Percentiles rank a stretch among this genome's conserved stretches.
Conservation (phyloP, 805 yeast species). For the Saccharomycopsis sp. region DNA sequence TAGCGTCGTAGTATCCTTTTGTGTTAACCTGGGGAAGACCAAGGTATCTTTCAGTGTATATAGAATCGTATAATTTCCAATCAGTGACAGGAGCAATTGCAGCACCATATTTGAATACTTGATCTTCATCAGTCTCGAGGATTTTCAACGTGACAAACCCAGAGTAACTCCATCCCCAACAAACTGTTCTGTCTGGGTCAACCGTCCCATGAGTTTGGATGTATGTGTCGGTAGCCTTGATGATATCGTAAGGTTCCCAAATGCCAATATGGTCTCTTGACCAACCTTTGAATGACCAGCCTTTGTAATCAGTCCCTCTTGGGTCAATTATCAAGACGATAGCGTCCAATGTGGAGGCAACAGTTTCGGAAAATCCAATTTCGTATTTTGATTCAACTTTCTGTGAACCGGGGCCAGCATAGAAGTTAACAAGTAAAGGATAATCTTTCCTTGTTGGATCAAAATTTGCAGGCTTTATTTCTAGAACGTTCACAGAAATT, state of each 20-base stretch:
- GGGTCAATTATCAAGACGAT: conserved; percentile 68
- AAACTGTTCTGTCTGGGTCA: conserved; percentile 60
- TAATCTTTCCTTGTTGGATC: conserved; percentile 36
- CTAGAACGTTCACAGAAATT: conserved; percentile 44
- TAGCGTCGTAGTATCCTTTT: conserved; percentile 52
- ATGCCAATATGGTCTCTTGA: conserved; percentile 55
- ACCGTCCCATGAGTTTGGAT: conserved; percentile 46
- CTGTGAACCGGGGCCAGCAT: conserved; percentile 81
- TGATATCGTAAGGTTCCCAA: conserved; percentile 72
- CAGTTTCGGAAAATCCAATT: conserved; percentile 52
- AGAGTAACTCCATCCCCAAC: conserved; percentile 99
- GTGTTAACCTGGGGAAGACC: conserved; percentile 66
- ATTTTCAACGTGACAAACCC: conserved; percentile 90
- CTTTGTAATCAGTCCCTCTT: conserved; percentile 75
- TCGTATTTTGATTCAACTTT: conserved; percentile 41
- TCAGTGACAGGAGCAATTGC: conserved; percentile 98
- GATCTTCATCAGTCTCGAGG: conserved; percentile 70
- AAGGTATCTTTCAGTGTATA: conserved; percentile 94
- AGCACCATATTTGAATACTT: conserved; percentile 78
- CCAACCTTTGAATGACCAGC: conserved; percentile 57
- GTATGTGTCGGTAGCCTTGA: conserved; percentile 43
- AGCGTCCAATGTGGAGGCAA: conserved; percentile 50
- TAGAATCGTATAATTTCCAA: conserved; percentile 86
- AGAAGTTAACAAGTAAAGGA: conserved; percentile 61
- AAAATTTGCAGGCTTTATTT: conserved; percentile 54